phyloP scores from a whole-genome alignment of 371 early-diverging fungal species.

The Mucor plumbeus region DNA sequence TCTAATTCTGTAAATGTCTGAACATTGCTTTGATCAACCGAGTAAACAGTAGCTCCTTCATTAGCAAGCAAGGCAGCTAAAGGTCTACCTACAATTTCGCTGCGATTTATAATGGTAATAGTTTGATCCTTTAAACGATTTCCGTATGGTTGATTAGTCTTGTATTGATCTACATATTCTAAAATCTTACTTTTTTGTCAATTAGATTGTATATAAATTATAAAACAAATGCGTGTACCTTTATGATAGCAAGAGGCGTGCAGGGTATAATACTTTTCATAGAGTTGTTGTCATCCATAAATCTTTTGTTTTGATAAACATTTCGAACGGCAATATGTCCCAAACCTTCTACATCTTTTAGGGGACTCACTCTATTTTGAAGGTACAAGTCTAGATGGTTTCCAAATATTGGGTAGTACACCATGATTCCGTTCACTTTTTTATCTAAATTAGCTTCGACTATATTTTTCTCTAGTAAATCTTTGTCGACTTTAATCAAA shows the following conservation, averaged over 20 bases:
- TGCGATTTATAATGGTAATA: conserved; percentile 92
- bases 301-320: conserved; percentile 93
- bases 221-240: conserved; percentile 54
- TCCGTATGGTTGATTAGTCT: conserved; percentile 82
- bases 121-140: conserved; percentile 89
- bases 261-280: conserved; percentile 95
- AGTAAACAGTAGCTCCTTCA: conserved; percentile 96
- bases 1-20: conserved; percentile 69
- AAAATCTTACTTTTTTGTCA: conserved; percentile 58
- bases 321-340: conserved; percentile 90
- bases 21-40: conserved; percentile 88
- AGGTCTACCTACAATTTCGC: conserved; percentile 96
- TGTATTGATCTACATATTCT: conserved; percentile 92
- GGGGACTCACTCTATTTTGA: conserved; percentile 81
- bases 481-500: conserved; percentile 80
- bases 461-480: conserved; percentile 81
- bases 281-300: conserved; percentile 75
- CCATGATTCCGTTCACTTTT: conserved; percentile 89
- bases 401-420: conserved; percentile 95
- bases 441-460: conserved; percentile 85
- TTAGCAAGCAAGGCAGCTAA: conserved; percentile 95
- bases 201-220: neutral
- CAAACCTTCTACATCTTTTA: conserved; percentile 96
- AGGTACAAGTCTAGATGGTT: conserved; percentile 87
- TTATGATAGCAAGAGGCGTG: conserved; percentile 93